Base-by-base conservation (phyloP, 1,284 basidiomycete species). In the Boletus sp. region DNA sequence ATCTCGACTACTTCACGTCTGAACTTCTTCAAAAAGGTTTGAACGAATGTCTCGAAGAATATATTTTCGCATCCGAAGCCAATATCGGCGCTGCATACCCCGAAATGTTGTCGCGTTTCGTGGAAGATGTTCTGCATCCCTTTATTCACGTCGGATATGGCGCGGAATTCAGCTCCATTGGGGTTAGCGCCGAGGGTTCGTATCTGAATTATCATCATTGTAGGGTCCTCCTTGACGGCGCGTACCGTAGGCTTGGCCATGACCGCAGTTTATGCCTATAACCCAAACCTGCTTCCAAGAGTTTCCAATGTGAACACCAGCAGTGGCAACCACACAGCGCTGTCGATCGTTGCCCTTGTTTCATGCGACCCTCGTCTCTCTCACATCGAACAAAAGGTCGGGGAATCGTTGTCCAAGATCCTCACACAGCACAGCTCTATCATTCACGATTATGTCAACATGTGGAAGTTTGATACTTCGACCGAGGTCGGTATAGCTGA, bases 341-440 rank as follows among this genome's bases (percentile, higher is more conserved):
- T 82, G 29, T 72, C 70, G 2, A 70, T 77, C 38, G 53, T 80
- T 22, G 69, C 74, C 9, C 70, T 74, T 20, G 63, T 79, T 35
- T 57, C 74, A n/a, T 68, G 69, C 2, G 76, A 80, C 52, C 58
- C 64, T 19, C 59, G 65, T 16, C 61, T 78, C 29, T 61, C 57
- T 7, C 51, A 49, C 17, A 50, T 62, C 7, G 49, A 59, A 41
- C 41, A 40, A 2, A 14, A n/a, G 22, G 53, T 57, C 10, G 56
- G 50, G 2, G 49, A 62, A 13, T 55, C 61, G 8, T 51, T 62
- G 20, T 44, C 54, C 0, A 57, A 60, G 8, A 57, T 61, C 0
- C 49, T 76, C 14, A 52, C 60, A 14, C 66, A 68, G n/a, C 61
- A 70, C 16, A 71, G 74, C 0, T 61, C 69, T 3, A 60, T 67